Evolutionary conservation across 2,329 filamentous ascomycete species (phyloP).

Genomic region (Thermoascus crustaceus): DNA sequence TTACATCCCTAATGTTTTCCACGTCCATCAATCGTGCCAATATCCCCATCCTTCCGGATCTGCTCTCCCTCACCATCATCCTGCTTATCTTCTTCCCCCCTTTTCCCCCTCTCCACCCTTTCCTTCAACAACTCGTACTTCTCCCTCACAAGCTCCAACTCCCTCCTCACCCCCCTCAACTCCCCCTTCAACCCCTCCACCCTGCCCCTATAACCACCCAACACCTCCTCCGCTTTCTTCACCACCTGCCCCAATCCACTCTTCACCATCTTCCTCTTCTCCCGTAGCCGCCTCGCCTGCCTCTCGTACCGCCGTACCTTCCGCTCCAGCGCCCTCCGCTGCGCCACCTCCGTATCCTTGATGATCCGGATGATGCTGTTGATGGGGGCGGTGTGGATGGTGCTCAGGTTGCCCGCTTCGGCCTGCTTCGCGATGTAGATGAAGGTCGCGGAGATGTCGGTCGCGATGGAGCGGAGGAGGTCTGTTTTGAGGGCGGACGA

Average conservation of each 20-base stretch:
- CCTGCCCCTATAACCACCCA: conserved; percentile 11
- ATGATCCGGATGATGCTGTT: conserved; percentile 21
- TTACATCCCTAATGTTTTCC: no score
- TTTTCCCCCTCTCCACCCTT: no score
- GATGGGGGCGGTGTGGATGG: conserved; percentile 17
- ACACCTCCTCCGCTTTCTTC: conserved; percentile 10
- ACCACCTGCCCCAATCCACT: conserved; percentile 14
- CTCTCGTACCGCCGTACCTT: conserved; percentile 12
- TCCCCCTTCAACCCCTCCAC: conserved; percentile 6
- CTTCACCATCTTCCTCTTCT: conserved; percentile 14
- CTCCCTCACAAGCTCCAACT: conserved; percentile 3
- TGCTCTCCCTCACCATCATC: background rate
- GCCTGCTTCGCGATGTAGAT: conserved; percentile 20
- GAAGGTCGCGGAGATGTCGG: conserved; percentile 23
- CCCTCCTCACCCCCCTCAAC: conserved; percentile 5
- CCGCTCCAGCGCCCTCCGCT: conserved; percentile 14
- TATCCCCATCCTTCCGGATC: conserved; percentile 2
- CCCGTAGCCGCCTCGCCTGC: conserved; percentile 10
- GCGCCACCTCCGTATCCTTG: conserved; percentile 11
- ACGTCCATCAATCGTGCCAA: no score
- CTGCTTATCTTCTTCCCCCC: background rate
- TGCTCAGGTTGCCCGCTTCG: conserved; percentile 16
- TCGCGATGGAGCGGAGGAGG: conserved; percentile 19
- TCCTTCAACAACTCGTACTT: conserved; percentile 5
- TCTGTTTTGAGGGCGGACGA: conserved; percentile 13